These are phyloP conservation scores for Emmonsiellopsis sp. DNA, from an alignment of 2,329 filamentous ascomycete genomes.

Conservation along the genomic window DNA sequence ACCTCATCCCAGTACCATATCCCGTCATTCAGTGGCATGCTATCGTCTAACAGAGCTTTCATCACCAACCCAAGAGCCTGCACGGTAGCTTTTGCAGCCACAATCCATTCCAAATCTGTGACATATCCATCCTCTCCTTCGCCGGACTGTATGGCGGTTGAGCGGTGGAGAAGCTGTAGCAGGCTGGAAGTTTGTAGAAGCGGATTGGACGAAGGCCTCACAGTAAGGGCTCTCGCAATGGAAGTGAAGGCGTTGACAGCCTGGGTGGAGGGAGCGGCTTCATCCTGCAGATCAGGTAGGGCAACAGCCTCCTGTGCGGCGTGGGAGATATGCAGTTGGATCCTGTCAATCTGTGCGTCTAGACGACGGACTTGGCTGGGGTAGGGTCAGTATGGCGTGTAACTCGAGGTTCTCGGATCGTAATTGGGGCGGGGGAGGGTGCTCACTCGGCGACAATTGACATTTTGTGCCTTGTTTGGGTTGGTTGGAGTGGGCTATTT, in stretches of 20 bases:
- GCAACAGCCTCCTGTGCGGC: conserved; percentile 16
- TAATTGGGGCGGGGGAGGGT: not conserved
- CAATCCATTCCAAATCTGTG: conserved; percentile 77
- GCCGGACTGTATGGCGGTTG: conserved; percentile 27
- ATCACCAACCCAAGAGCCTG: conserved; percentile 79
- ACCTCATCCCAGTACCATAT: conserved; percentile 96
- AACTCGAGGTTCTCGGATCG: not conserved
- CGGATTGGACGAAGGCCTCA: conserved; percentile 55
- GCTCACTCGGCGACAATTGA: conserved; percentile 1
- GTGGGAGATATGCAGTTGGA: conserved; percentile 38
- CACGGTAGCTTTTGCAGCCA: conserved; percentile 84
- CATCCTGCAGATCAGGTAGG: conserved; percentile 5
- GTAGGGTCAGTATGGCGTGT: not conserved
- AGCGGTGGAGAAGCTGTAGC: conserved; percentile 53
- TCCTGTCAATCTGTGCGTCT: conserved; percentile 49
- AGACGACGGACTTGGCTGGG: conserved; percentile 47
- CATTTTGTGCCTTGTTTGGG: not conserved
- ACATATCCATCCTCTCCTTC: conserved; percentile 46
- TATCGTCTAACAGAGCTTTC: conserved; percentile 69
- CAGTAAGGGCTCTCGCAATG: conserved; percentile 63
- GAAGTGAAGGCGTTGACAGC: conserved; percentile 44
- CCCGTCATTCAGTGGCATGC: conserved; percentile 73
- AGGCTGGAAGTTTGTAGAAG: conserved; percentile 55
- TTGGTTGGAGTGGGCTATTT: no score
- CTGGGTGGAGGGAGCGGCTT: not conserved